phyloP scores from a whole-genome alignment of 2,329 filamentous ascomycete genomes.

The Xylariomycetidae sp. region DNA sequence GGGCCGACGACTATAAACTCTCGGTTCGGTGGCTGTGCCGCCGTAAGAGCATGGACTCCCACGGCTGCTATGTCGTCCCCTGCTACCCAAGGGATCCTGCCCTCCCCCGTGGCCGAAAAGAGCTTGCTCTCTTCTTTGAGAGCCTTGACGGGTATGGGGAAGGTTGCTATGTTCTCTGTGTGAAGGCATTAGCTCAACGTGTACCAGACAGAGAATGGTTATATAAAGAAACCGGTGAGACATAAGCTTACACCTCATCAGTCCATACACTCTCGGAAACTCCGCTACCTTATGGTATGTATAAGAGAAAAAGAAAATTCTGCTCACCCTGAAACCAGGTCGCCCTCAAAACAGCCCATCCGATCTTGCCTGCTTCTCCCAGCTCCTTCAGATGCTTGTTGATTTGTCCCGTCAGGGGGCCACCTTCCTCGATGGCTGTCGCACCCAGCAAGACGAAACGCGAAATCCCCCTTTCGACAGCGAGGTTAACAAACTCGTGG shows the following conservation, averaged over 20 bases:
- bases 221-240: no score
- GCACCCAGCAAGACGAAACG: constrained; percentile 43
- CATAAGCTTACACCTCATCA: no score
- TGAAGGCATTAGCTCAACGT: no score
- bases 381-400: constrained; percentile 34
- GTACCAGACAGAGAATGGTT: no score
- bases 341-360: constrained; percentile 39
- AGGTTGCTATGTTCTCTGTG: constrained; percentile 35
- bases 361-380: constrained; percentile 28
- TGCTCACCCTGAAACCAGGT: constrained; percentile 44
- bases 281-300: no score
- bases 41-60: constrained; percentile 35
- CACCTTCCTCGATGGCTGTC: constrained; percentile 31
- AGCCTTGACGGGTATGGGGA: constrained; percentile 11
- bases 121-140: constrained; percentile 36
- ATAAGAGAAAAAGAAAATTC: not conserved
- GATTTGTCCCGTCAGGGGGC: constrained; percentile 30
- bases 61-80: constrained; percentile 43
- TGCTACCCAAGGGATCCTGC: constrained; percentile 42
- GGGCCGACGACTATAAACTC: constrained; percentile 34
- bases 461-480: constrained; percentile 29
- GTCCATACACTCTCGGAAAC: no score
- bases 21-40: constrained; percentile 33
- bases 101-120: constrained; percentile 37
- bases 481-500: constrained; percentile 38